Evolutionary conservation across 495 filamentous ascomycete genomes (phyloP), one percentile per base, ranked within the genome.

Genomic region (Penicillium atrosanguineum): DNA sequence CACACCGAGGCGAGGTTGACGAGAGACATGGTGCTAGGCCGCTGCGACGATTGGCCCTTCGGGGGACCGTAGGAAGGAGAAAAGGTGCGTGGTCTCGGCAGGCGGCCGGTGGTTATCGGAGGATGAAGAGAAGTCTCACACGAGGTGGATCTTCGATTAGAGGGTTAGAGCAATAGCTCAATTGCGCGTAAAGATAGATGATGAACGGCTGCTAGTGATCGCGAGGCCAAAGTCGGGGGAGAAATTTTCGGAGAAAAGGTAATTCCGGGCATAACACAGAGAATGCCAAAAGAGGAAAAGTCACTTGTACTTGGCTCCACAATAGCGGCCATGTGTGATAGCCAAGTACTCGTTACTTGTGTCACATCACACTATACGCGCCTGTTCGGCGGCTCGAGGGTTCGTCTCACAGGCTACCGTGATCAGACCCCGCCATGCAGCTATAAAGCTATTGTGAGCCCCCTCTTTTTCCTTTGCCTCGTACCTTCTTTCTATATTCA

Each of bases 1-100:
- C 89, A 95, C 62, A 91, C 81, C 78, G 93, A 70, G 47, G 84
- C 73, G 61, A 97, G 82, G 70, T 84, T 83, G 64, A 83, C 78
- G 75, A 98, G 85, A 65, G 91, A 95, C 94, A 97, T 97, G 44
- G 59, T 71, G 62, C 50, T 40, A 44, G n/a, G 46, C 16, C 44
- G 31, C 59, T 43, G 50, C 31, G 53, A 61, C 63, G 52, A 61
- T 58, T 53, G 52, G 57, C 53, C 44, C 64, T 57, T 59, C 49
- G 37, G 63, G 58, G 55, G 49, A 43, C 40, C 51, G 37, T 38
- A 43, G 46, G 38, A 49, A 49, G 48, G 36, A 54, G 34, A 21
- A 50, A 55, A 52, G 47, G 14, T 48, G 44, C 31, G 48, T 38
- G 39, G 31, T 34, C 31, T 34, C 31, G 31, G 9, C 31, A 12